Evolutionary conservation across 306 rosid species (phyloP), one percentile per base, ranked within the genome.

Genomic region (Cercis canadensis): DNA sequence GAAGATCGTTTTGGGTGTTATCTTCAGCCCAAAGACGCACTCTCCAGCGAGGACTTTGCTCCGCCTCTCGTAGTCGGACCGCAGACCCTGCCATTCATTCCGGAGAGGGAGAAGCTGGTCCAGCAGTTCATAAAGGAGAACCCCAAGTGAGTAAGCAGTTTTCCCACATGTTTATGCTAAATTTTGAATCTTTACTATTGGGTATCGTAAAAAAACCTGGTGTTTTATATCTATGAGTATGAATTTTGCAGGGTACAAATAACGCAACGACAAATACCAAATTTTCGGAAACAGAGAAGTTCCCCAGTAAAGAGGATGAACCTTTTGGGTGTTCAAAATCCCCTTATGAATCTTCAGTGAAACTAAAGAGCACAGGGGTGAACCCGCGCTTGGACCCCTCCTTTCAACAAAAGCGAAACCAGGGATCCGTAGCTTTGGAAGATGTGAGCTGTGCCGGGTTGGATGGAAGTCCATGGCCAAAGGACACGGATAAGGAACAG

Each of bases 21-120:
- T 65, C 54, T 45, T 11, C 52, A 37, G 11, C 75, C 66, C 47
- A 2, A 33, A 54, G 57, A 5, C 68, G 45, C 5, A 6, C 18
- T 47, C 70, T 74, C 44, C 70, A 75, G 14, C 75, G 76, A 66
- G 76, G 72, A 53, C 72, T 85, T 29, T 75, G 80, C 66, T 47
- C 72, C 1, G 46, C 71, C 68, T 31, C 69, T 12, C 77, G 94
- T 2, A 50, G 69, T 57, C 79, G 74, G 6, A 82, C 96, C 0
- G 92, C 87, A 18, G 91, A 87, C 61, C 90, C 92, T 18, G 76
- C 78, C 29, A 74, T 86, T 65, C 92, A 88, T 63, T 83, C 87
- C 0, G 82, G 80, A 19, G 86, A 87, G 40, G 67, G 32, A 33
- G 91, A 84, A 53, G 72, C 83, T 0, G 78, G 84, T 16, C 87